phyloP scores from a whole-genome alignment of 495 filamentous ascomycete genomes.

The Talaromyces stipitatus region DNA sequence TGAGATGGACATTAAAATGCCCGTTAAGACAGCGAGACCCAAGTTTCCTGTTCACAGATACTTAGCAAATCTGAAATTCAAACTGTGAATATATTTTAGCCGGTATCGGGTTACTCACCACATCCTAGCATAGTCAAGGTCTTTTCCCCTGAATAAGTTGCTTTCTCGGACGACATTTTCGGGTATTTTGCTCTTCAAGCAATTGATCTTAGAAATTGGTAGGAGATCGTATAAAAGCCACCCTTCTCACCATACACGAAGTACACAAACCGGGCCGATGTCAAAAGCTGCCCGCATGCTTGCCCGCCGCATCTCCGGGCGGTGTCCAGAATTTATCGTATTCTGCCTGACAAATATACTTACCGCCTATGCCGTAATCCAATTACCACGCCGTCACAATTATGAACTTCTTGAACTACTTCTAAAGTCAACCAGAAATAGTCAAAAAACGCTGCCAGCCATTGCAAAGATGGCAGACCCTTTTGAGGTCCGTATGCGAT shows the following conservation, averaged over 20 bases:
- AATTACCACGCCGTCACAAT: background rate
- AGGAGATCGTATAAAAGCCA: background rate
- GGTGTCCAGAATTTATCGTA: background rate
- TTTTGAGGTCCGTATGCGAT: conserved; percentile 97
- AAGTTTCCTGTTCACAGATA: conserved; percentile 53
- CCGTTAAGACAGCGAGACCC: conserved; percentile 77
- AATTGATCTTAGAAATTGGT: background rate
- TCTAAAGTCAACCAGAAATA: background rate
- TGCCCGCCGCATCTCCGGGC: background rate
- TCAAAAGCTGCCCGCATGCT: background rate
- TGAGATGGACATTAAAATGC: conserved; percentile 61
- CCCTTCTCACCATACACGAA: too few relatives aligned
- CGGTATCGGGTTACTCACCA: conserved; percentile 39
- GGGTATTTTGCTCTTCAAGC: background rate
- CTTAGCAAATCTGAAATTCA: background rate
- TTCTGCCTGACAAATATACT: conserved; percentile 4
- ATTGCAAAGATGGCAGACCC: conserved; percentile 70
- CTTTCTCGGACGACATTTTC: background rate
- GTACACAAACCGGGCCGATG: background rate
- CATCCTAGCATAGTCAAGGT: conserved; percentile 67
- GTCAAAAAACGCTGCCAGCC: background rate
- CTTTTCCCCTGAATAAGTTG: conserved; percentile 28
- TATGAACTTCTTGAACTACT: background rate
- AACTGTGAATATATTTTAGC: background rate
- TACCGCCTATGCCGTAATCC: background rate